Conservation (phyloP, 305 asterid genomes). For the Andrographis paniculata region DNA sequence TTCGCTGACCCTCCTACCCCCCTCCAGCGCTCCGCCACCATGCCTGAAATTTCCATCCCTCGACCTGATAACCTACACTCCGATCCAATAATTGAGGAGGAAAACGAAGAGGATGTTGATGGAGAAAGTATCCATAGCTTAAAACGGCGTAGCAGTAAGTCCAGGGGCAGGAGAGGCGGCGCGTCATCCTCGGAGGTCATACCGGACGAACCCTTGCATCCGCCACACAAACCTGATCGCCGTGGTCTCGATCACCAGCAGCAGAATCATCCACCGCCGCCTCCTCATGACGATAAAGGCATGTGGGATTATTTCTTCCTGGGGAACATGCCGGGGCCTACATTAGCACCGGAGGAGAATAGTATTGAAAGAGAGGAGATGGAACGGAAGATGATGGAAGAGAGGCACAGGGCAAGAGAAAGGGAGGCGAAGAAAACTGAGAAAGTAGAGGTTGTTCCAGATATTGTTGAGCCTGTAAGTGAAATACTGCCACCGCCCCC, state of each 20-base stretch:
- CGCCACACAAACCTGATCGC: constrained; percentile 28
- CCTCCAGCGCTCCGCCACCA: constrained; percentile 75
- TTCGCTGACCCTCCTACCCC: constrained; percentile 34
- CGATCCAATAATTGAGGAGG: constrained; percentile 65
- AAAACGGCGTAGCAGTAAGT: constrained; percentile 57
- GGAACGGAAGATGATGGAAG: constrained; percentile 48
- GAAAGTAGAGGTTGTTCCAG: constrained; percentile 30
- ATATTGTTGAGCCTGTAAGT: constrained; percentile 37
- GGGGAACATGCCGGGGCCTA: constrained; percentile 62
- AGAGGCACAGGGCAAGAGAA: constrained; percentile 42
- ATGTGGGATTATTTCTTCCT: constrained; percentile 72
- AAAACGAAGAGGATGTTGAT: constrained; percentile 58
- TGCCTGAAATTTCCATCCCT: constrained; percentile 71
- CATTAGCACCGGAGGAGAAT: constrained; percentile 53
- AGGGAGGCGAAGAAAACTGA: constrained; percentile 34
- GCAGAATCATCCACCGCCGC: constrained; percentile 38
- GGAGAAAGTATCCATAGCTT: constrained; percentile 43
- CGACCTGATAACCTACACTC: constrained; percentile 28
- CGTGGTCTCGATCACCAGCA: constrained; percentile 25
- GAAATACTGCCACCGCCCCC: constrained; percentile 66
- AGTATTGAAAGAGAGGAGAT: constrained; percentile 51
- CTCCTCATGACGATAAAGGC: constrained; percentile 25
- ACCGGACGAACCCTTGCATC: constrained; percentile 36
- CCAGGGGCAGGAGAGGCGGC: constrained; percentile 40
- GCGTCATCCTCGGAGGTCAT: constrained; percentile 26